Evolutionary conservation across 148 eudicot genomes (phyloP).

Genomic region (Vaccinium vitisidaea): DNA sequence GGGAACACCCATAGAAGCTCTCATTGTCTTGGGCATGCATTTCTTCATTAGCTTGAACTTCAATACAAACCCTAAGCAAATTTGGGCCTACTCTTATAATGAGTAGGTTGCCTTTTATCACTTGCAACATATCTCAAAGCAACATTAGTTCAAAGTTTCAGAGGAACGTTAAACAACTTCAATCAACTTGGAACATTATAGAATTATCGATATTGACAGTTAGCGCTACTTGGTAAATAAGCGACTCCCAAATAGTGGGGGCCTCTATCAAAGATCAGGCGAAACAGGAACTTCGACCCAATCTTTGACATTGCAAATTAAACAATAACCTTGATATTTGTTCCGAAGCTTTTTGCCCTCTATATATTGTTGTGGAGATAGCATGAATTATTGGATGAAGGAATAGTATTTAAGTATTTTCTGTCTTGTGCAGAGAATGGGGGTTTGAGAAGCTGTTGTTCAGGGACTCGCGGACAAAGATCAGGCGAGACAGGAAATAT

Average conservation of each 20-base stretch:
- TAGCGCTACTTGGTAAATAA: too few relatives aligned
- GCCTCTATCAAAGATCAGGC: neutral
- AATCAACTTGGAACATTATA: neutral
- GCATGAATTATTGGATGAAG: neutral
- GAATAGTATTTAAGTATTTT: neutral
- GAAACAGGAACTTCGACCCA: neutral
- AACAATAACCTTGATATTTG: too few relatives aligned
- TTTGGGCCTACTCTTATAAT: neutral
- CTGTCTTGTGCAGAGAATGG: constrained; percentile 44
- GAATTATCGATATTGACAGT: neutral
- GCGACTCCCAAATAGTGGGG: neutral
- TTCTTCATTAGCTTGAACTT: neutral
- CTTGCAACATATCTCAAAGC: neutral
- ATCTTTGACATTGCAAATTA: too few relatives aligned
- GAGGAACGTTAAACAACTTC: neutral
- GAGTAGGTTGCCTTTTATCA: neutral
- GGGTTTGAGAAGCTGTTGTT: constrained; percentile 66
- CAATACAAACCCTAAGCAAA: neutral
- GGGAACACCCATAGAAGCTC: neutral
- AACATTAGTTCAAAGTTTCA: neutral
- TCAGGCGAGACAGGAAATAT: constrained; percentile 57
- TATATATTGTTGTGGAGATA: neutral
- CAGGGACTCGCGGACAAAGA: constrained; percentile 44
- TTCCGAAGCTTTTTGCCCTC: neutral
- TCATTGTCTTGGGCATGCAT: neutral